phyloP scores from a whole-genome alignment of 352 stramenopile species.

The Pythium sukuiense region DNA sequence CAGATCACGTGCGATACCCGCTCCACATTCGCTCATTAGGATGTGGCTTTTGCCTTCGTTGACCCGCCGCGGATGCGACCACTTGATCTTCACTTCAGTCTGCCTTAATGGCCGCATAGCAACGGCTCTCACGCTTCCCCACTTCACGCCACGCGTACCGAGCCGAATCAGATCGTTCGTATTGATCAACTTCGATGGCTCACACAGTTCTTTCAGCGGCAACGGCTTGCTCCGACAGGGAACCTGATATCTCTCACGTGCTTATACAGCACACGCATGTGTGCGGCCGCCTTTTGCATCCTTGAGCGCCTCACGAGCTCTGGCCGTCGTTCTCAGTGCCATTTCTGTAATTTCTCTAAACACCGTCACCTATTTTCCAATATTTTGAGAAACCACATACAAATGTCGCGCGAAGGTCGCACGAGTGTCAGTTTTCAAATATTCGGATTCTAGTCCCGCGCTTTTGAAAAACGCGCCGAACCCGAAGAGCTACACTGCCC shows the following conservation, averaged over 20 bases:
- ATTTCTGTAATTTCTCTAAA: neutral
- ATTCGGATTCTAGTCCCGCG: neutral
- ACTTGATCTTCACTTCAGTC: too few relatives aligned
- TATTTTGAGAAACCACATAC: neutral
- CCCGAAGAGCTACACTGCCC: neutral
- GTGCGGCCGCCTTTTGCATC: neutral
- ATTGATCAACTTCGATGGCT: too few relatives aligned
- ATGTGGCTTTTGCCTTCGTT: too few relatives aligned
- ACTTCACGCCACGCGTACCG: too few relatives aligned
- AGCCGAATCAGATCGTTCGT: too few relatives aligned
- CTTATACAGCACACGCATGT: slow-evolving; percentile 7
- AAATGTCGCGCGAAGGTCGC: slow-evolving; percentile 18
- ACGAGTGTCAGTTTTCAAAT: slow-evolving; percentile 12
- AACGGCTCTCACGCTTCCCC: too few relatives aligned
- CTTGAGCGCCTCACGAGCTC: slow-evolving; percentile 1
- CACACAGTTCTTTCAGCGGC: too few relatives aligned
- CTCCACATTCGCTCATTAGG: too few relatives aligned
- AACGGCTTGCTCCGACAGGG: too few relatives aligned
- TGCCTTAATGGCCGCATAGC: too few relatives aligned
- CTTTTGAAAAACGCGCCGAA: slow-evolving; percentile 1
- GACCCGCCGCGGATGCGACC: too few relatives aligned
- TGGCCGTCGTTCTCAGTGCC: neutral
- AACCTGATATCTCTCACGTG: neutral
- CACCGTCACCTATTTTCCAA: neutral
- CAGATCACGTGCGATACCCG: too few relatives aligned